Conservation (phyloP, 768 basidiomycete species). For the Mycena floridula region DNA sequence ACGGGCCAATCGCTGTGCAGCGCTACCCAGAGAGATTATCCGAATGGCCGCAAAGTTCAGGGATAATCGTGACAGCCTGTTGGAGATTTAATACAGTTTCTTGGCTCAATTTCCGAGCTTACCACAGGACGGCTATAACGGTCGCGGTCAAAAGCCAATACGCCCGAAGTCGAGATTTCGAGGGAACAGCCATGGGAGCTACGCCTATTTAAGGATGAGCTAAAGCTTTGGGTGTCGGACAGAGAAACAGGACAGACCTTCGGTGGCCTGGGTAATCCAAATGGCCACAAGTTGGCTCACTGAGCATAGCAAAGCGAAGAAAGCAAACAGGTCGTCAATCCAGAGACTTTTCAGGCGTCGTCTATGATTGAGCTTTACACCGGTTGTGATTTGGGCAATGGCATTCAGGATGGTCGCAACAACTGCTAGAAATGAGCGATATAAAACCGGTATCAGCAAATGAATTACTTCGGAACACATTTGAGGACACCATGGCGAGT, state of each 20-base stretch:
- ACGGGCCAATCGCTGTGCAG: too few relatives aligned
- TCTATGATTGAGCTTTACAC: slow-evolving; percentile 1
- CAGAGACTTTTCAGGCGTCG: not conserved
- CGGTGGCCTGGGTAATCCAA: slow-evolving; percentile 3
- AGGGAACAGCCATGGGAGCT: not conserved
- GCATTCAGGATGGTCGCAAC: slow-evolving; percentile 4
- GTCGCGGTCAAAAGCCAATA: slow-evolving; percentile 6
- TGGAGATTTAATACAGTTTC: too few relatives aligned
- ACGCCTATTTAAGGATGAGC: not conserved
- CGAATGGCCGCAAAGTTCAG: too few relatives aligned
- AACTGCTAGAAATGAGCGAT: not conserved
- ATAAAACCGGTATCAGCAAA: not conserved
- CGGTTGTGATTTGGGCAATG: slow-evolving; percentile 3
- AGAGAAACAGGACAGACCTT: not conserved
- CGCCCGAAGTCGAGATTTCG: slow-evolving; percentile 1
- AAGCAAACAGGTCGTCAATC: slow-evolving; percentile 5
- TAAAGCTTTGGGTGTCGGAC: not conserved
- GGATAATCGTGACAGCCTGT: too few relatives aligned
- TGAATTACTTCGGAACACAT: slow-evolving; percentile 1
- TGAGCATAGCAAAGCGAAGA: not conserved
- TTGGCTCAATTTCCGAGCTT: not conserved
- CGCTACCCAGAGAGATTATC: too few relatives aligned
- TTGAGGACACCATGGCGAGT: not conserved
- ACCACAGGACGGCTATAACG: slow-evolving; percentile 3
- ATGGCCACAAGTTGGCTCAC: slow-evolving; percentile 1